Evolutionary conservation across 768 basidiomycete species (phyloP), one percentile per base, ranked within the genome.

Genomic region (Hericium erinaceus): DNA sequence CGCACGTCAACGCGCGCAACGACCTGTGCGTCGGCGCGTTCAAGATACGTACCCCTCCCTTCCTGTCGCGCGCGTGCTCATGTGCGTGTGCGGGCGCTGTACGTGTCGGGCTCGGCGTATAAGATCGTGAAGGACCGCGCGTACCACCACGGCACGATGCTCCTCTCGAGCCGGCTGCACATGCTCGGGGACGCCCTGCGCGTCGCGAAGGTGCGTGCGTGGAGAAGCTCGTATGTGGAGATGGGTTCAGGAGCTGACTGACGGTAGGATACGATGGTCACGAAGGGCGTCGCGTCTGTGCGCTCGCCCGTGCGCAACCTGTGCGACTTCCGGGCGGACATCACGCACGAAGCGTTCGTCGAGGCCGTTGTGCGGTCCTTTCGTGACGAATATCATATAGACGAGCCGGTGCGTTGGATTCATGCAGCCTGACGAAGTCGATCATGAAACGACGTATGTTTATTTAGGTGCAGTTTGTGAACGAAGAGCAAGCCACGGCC

Each of bases 121-220:
- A 98, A 97, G 73, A 90, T 99, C 56, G 86, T 88, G 48, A 89
- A 84, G 63, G 82, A 83, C 54, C 78, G 97, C 28, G 93, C 94
- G 7, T 98, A 98, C 72, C 95, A 98, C 64, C 97, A 99, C 64
- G 97, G 97, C 0, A 99, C 97, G 15, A 99, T 99, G 97, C 81
- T 99, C 26, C 88, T 98, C 20, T 86, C 90, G 8, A 92, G 93
- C 3, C 73, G 78, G 49, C 77, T 98, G 28, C 75, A 79, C 38
- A 77, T 80, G 6, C 73, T 99, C 8, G 87, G 90, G 0, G 81
- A 87, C 60, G 71, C 92, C 10, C 74, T 98, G 52, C 81, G 75
- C 12, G 75, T 78, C 0, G 73, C 79, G 55, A 87, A 89, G 74
- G 91, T 89, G 58, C 55, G 75, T 61, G 28, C 28, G 28, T 4